phyloP scores from a whole-genome alignment of 1,284 basidiomycete genomes.

The Cystobasidiaceae sp. region DNA sequence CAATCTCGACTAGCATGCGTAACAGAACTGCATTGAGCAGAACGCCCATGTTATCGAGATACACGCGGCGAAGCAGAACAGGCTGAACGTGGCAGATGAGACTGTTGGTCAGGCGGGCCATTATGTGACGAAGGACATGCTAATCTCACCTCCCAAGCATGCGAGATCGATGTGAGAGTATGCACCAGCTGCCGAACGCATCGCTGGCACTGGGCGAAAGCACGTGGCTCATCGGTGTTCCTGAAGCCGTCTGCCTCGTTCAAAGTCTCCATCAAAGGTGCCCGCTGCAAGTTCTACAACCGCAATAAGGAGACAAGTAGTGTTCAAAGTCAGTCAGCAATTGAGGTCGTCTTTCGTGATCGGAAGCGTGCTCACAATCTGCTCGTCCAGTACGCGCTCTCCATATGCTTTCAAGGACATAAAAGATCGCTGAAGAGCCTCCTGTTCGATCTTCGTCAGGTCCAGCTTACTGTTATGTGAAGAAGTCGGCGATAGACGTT shows the following conservation, averaged over 20 bases:
- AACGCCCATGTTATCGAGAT: conserved; percentile 55
- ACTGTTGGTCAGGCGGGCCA: conserved; percentile 33
- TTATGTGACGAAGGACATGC: background rate
- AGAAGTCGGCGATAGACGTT: conserved; percentile 29
- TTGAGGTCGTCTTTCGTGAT: background rate
- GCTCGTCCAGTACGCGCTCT: conserved; percentile 25
- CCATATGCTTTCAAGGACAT: background rate
- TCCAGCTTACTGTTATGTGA: too few relatives aligned
- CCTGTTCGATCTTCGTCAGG: background rate
- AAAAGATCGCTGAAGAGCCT: background rate
- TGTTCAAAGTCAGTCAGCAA: background rate
- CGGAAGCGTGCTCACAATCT: conserved; percentile 33
- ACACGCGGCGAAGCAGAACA: conserved; percentile 42
- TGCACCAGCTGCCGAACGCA: conserved; percentile 63
- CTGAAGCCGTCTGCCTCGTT: conserved; percentile 65
- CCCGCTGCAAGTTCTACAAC: conserved; percentile 52
- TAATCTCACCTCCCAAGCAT: conserved; percentile 66
- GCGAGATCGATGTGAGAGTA: conserved; percentile 61
- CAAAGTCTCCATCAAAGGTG: conserved; percentile 53
- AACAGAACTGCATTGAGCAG: conserved; percentile 68
- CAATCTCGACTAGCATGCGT: conserved; percentile 66
- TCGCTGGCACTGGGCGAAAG: conserved; percentile 69
- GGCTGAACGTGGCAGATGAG: conserved; percentile 42
- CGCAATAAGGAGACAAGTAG: background rate
- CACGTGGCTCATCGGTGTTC: conserved; percentile 66